Evolutionary conservation across 805 yeast species (phyloP).

Genomic region (Aciculoconidium aculeatum): DNA sequence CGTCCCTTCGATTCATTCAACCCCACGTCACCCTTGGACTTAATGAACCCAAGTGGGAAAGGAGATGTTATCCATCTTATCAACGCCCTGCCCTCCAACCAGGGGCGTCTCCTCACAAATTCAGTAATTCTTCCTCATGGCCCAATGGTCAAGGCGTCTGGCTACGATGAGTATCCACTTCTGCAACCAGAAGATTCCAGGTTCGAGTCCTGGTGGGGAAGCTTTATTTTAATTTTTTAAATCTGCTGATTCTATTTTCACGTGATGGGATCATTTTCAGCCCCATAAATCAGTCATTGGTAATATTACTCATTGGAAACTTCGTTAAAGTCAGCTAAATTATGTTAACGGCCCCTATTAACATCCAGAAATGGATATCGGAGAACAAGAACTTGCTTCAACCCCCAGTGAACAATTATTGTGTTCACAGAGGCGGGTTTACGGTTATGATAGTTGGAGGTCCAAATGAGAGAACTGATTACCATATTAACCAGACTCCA

Average conservation of each 20-base stretch:
- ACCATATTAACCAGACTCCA: conserved; percentile 90
- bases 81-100: too few relatives aligned
- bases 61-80: too few relatives aligned
- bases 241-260: too few relatives aligned
- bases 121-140: conserved; percentile 75
- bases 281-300: too few relatives aligned
- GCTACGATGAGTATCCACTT: conserved; percentile 53
- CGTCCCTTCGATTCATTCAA: too few relatives aligned
- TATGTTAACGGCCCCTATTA: conserved; percentile 65
- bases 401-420: conserved; percentile 90
- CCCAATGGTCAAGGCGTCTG: conserved; percentile 75
- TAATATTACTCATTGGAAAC: too few relatives aligned
- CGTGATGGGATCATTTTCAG: too few relatives aligned
- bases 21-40: too few relatives aligned
- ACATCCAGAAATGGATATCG: conserved; percentile 72
- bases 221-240: conserved; percentile 26
- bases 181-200: conserved; percentile 48
- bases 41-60: too few relatives aligned
- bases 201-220: conserved; percentile 50
- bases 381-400: conserved; percentile 71
- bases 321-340: neutral
- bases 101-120: too few relatives aligned
- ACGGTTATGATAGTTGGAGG: conserved; percentile 97
- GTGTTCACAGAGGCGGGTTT: conserved; percentile 86
- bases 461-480: conserved; percentile 90